Evolutionary conservation across 768 basidiomycete genomes (phyloP).

Genomic region (Tricholoma matsutake): DNA sequence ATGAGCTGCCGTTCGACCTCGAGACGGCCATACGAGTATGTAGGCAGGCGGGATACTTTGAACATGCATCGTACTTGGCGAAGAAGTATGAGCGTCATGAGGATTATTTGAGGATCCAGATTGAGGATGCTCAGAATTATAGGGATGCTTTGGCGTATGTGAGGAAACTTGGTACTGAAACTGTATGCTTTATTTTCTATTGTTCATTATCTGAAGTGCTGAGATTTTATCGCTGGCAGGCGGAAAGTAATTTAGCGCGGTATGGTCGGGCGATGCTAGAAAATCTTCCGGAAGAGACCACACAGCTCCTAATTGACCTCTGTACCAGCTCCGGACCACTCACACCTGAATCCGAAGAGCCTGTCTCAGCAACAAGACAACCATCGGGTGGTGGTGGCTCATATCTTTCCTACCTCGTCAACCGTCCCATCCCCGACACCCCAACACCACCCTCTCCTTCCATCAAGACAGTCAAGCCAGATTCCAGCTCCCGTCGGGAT

Average conservation of each 20-base stretch:
- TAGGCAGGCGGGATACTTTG: slow-evolving; percentile 93
- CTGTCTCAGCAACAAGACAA: slow-evolving; percentile 18
- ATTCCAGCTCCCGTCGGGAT: slow-evolving; percentile 34
- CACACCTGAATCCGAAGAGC: slow-evolving; percentile 37
- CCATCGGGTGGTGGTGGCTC: slow-evolving; percentile 45
- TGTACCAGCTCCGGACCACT: slow-evolving; percentile 69
- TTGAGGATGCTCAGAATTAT: slow-evolving; percentile 87
- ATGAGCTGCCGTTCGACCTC: slow-evolving; percentile 91
- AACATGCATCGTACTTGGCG: slow-evolving; percentile 92
- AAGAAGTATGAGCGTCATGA: slow-evolving; percentile 89
- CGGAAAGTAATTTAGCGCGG: slow-evolving; percentile 79
- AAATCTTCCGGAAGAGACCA: slow-evolving; percentile 83
- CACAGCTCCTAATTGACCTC: slow-evolving; percentile 86
- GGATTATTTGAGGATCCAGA: slow-evolving; percentile 90
- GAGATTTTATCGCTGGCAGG: slow-evolving; percentile 39
- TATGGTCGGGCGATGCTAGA: slow-evolving; percentile 87
- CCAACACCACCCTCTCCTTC: slow-evolving; percentile 43
- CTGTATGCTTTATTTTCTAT: slow-evolving; percentile 47
- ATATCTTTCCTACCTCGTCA: slow-evolving; percentile 80
- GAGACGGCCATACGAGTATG: slow-evolving; percentile 97
- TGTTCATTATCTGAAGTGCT: neutral
- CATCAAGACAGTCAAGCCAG: slow-evolving; percentile 42
- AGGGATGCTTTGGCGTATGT: slow-evolving; percentile 81
- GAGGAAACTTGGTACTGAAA: slow-evolving; percentile 70
- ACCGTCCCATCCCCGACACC: slow-evolving; percentile 48